phyloP scores from a whole-genome alignment of 2,329 filamentous ascomycete species.

The Trichoderma brevicompactum region DNA sequence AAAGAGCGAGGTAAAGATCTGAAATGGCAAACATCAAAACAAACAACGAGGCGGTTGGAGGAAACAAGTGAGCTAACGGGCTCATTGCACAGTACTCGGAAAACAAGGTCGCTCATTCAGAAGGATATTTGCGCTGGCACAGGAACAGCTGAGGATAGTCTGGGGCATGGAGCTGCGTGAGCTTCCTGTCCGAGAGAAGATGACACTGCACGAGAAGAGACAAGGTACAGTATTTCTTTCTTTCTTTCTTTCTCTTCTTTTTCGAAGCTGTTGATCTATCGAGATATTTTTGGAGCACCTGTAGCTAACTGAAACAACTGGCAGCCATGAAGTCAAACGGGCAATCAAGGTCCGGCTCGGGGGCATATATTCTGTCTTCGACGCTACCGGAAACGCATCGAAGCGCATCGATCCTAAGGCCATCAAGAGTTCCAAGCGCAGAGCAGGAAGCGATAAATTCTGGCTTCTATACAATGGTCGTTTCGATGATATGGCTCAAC shows the following conservation, averaged over 20 bases:
- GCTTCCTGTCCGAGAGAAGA: constrained; percentile 78
- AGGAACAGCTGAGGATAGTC: constrained; percentile 67
- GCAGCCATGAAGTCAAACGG: constrained; percentile 51
- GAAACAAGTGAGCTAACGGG: background rate
- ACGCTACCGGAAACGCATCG: constrained; percentile 72
- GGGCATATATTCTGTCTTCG: constrained; percentile 77
- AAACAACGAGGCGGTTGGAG: too few relatives aligned
- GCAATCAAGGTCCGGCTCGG: constrained; percentile 61
- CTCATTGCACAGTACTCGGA: constrained; percentile 65
- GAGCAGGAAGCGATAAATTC: constrained; percentile 78
- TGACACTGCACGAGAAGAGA: constrained; percentile 76
- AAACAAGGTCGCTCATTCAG: constrained; percentile 73
- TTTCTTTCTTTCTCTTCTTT: too few relatives aligned
- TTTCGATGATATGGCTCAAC: constrained; percentile 75
- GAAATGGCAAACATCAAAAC: background rate
- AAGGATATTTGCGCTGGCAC: constrained; percentile 75
- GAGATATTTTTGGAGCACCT: background rate
- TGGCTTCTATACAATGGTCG: constrained; percentile 78
- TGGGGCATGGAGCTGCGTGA: constrained; percentile 96
- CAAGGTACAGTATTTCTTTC: constrained; percentile 58
- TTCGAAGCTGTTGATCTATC: background rate
- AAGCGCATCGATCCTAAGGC: constrained; percentile 67
- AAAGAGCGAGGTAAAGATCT: constrained; percentile 60
- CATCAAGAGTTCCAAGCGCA: constrained; percentile 66
- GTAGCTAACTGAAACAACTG: background rate